These are phyloP conservation scores for Neobulgaria alba DNA, from an alignment of 2,329 filamentous ascomycete species.

Conservation along the genomic window DNA sequence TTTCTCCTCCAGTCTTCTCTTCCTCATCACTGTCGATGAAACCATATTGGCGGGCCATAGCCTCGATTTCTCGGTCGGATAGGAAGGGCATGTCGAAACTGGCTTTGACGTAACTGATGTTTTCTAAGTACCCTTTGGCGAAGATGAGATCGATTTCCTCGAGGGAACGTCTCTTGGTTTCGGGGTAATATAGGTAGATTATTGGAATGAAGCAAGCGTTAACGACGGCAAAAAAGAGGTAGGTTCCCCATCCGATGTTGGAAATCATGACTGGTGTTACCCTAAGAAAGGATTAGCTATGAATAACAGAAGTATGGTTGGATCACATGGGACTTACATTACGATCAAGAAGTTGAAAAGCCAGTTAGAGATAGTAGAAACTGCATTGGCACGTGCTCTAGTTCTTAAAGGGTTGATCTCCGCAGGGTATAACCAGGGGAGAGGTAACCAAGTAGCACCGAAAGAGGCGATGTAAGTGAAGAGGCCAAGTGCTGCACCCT, in stretches of 20 bases:
- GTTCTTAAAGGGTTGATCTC: conserved; percentile 53
- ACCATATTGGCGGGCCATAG: conserved; percentile 23
- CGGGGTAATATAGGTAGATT: conserved; percentile 36
- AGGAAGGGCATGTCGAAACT: conserved; percentile 48
- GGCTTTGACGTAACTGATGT: conserved; percentile 50
- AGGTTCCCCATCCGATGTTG: conserved; percentile 30
- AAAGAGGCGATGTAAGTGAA: conserved; percentile 57
- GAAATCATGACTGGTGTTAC: conserved; percentile 32
- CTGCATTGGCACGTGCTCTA: conserved; percentile 53
- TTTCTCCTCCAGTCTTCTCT: conserved; percentile 17
- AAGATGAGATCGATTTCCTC: conserved; percentile 67
- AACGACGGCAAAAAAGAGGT: conserved; percentile 31
- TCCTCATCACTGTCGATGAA: conserved; percentile 25
- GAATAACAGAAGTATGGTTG: not conserved
- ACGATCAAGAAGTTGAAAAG: conserved; percentile 49
- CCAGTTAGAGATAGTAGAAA: conserved; percentile 45
- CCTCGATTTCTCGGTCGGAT: conserved; percentile 42
- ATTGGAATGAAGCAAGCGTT: conserved; percentile 30
- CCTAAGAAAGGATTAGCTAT: not conserved
- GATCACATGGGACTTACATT: not conserved
- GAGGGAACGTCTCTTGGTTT: conserved; percentile 46
- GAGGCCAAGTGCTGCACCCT: conserved; percentile 41
- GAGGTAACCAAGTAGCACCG: conserved; percentile 50
- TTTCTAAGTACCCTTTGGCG: conserved; percentile 48
- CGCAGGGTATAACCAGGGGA: conserved; percentile 52